A percentile compares a stretch with the other conserved stretches of the same genome.
Conservation (phyloP, 1,284 basidiomycete species). For the Heliocybe sulcata region DNA sequence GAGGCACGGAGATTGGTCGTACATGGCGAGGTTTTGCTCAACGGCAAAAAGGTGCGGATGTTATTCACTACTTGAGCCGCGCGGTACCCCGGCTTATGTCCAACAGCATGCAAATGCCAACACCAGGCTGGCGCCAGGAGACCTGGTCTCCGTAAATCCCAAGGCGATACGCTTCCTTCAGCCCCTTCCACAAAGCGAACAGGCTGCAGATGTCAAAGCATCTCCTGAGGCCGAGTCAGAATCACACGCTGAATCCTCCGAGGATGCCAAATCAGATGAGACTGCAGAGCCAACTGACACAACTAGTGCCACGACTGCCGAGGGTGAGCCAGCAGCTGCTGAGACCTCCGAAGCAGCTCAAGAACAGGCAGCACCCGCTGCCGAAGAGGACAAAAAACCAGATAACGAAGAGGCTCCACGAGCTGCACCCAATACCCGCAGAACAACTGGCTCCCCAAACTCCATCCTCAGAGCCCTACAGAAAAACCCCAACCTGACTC, state of each 20-base stretch:
- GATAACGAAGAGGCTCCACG: slow-evolving; percentile 4
- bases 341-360: slow-evolving; percentile 6
- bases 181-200: slow-evolving; percentile 13
- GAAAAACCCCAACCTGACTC: slow-evolving; percentile 34
- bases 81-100: no score
- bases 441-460: slow-evolving; percentile 9
- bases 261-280: background rate
- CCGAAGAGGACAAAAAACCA: background rate
- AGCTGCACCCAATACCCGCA: slow-evolving; percentile 5
- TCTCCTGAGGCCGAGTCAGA: background rate
- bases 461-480: slow-evolving; percentile 6
- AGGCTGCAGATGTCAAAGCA: slow-evolving; percentile 6
- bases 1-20: slow-evolving; percentile 83
- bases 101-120: slow-evolving; percentile 83
- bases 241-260: background rate
- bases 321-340: background rate
- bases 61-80: background rate
- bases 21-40: slow-evolving; percentile 84
- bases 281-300: no score
- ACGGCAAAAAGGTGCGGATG: slow-evolving; percentile 76
- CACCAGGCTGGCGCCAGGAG: slow-evolving; percentile 88
- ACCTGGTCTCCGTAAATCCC: slow-evolving; percentile 89
- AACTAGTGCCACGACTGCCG: background rate
- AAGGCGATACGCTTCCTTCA: slow-evolving; percentile 74
- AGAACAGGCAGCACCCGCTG: slow-evolving; percentile 3